Conservation (phyloP, 139 green algal genomes). For the Haematococcus lacustris region DNA sequence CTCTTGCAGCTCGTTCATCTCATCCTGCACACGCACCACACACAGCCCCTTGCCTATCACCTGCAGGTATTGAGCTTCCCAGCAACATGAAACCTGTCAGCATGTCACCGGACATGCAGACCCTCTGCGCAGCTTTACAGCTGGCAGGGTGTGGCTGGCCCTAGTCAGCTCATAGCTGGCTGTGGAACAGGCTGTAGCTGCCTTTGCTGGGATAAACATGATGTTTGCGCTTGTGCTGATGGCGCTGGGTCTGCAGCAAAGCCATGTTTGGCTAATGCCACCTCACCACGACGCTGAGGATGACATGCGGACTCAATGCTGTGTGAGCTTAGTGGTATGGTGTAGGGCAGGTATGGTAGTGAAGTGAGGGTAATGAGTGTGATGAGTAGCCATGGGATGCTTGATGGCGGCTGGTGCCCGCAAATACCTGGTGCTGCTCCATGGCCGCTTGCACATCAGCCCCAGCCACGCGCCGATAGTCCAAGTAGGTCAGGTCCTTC, state of each 20-base stretch:
- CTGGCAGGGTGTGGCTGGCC: background rate
- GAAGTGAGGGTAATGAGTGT: background rate
- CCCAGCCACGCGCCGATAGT: constrained; percentile 61
- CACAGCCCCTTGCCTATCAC: background rate
- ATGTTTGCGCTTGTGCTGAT: too few species aligned
- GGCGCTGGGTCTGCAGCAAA: too few species aligned
- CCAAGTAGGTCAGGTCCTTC: constrained; percentile 71
- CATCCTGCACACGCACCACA: constrained; percentile 63
- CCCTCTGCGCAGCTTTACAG: background rate
- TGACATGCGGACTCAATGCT: background rate
- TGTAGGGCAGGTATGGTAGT: background rate
- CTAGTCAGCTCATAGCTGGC: background rate
- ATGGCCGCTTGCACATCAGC: constrained; percentile 47
- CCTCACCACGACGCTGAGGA: background rate
- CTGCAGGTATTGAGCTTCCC: background rate
- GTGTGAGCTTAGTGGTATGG: background rate
- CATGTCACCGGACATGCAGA: background rate
- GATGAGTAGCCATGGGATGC: background rate
- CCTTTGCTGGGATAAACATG: too few species aligned
- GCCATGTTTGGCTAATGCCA: background rate
- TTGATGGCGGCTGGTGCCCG: too few species aligned
- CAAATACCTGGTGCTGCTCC: constrained; percentile 72
- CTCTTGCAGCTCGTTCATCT: constrained; percentile 73
- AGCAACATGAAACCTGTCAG: background rate
- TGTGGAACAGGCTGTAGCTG: too few species aligned